These are phyloP conservation scores for Carallia pectinifolia DNA, from an alignment of 345 rosid genomes.

Conservation along the genomic window DNA sequence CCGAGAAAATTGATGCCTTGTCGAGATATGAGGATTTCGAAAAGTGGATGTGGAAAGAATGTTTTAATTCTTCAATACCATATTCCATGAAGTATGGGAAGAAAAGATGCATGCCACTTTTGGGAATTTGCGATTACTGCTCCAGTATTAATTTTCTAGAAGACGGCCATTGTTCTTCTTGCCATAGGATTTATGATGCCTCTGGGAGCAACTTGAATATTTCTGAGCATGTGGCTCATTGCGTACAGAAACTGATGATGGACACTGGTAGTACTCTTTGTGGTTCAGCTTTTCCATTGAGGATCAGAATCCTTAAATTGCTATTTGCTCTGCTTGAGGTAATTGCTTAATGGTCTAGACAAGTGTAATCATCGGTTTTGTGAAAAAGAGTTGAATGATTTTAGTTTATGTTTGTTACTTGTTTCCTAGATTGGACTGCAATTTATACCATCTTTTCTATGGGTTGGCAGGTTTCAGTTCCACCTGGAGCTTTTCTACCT, in stretches of 20 bases:
- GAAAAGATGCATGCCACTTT: conserved; percentile 47
- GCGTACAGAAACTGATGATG: conserved; percentile 25
- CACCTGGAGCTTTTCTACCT: conserved; percentile 60
- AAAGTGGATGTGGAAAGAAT: conserved; percentile 78
- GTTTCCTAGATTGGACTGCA: not conserved
- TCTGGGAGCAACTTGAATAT: conserved; percentile 33
- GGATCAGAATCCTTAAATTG: conserved; percentile 60
- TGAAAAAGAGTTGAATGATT: not conserved
- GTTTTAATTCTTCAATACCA: conserved; percentile 37
- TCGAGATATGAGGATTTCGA: conserved; percentile 71
- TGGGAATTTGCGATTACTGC: conserved; percentile 54
- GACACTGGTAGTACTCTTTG: conserved; percentile 19
- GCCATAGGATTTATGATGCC: conserved; percentile 40
- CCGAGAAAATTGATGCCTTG: conserved; percentile 42
- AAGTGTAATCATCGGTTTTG: not conserved
- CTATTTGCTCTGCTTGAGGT: conserved; percentile 71
- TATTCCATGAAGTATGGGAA: conserved; percentile 58
- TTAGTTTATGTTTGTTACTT: not conserved
- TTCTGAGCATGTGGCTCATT: conserved; percentile 46
- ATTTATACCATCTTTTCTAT: conserved; percentile 12
- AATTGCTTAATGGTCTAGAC: conserved; percentile 16
- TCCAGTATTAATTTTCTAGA: conserved; percentile 42
- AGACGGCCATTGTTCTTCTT: conserved; percentile 46
- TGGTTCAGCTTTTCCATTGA: conserved; percentile 44
- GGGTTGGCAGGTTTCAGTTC: conserved; percentile 60